phyloP scores from a whole-genome alignment of 2,329 filamentous ascomycete species.

The Scytalidium lignicola region DNA sequence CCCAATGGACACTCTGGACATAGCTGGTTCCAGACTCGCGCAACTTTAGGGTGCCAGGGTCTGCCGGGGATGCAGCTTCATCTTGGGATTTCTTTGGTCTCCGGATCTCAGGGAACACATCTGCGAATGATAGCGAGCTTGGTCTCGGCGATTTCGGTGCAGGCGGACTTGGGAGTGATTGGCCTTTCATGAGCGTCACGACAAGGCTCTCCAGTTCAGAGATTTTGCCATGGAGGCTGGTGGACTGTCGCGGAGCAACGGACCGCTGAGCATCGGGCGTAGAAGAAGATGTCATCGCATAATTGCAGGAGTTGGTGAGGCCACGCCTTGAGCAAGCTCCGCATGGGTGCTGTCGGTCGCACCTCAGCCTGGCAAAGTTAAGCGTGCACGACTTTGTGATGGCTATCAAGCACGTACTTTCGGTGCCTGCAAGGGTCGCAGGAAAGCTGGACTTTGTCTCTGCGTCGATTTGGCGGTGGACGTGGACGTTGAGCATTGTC shows the following conservation, averaged over 20 bases:
- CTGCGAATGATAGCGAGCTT: conserved; percentile 14
- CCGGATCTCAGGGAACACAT: conserved; percentile 15
- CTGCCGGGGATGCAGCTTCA: conserved; percentile 18
- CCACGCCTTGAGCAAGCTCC: conserved; percentile 22
- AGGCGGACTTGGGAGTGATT: conserved; percentile 14
- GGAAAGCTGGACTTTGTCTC: conserved; percentile 27
- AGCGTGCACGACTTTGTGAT: conserved; percentile 13
- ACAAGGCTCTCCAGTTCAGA: conserved; percentile 23
- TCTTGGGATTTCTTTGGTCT: conserved; percentile 14
- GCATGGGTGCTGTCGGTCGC: conserved; percentile 27
- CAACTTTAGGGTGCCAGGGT: conserved; percentile 22
- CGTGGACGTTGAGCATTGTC: conserved; percentile 21
- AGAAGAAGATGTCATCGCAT: conserved; percentile 18
- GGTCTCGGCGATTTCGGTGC: conserved; percentile 13
- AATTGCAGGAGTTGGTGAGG: conserved; percentile 20
- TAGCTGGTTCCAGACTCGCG: conserved; percentile 23
- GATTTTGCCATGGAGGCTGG: conserved; percentile 21
- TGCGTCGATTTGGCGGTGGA: conserved; percentile 19
- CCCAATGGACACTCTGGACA: conserved; percentile 27
- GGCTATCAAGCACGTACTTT: conserved; percentile 22
- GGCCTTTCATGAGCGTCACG: conserved; percentile 18
- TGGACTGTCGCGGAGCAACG: conserved; percentile 23
- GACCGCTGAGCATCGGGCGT: conserved; percentile 18
- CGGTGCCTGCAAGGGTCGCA: conserved; percentile 23
- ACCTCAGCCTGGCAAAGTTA: conserved; percentile 21